Evolutionary conservation across 2,329 filamentous ascomycete species (phyloP), one percentile per base, ranked within the genome.

Genomic region (Ilyonectria mors-panacis): DNA sequence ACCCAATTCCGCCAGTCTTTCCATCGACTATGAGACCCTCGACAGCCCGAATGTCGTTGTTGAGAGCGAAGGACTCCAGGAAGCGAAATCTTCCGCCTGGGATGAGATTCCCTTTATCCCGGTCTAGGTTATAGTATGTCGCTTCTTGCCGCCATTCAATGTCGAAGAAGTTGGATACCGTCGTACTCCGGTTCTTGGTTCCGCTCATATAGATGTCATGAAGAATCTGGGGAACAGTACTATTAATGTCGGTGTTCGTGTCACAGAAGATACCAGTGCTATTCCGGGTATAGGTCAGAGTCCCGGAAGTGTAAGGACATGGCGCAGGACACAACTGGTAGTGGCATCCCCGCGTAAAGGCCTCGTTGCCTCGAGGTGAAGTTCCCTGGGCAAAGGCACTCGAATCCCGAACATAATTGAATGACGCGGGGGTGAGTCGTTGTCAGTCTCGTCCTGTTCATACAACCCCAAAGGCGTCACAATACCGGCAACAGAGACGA

Each of bases 401-500:
- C 0, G 62, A 57, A 54, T 85, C 84, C 10, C 66, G 54, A 4
- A 78, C 63, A 59, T 85, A 85, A 21, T 74, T 30, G 63, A 86
- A 85, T 4, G 59, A 42, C 23, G 42, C 55, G 19, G 37, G 23
- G 1, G 19, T 48, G 8, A 35, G 47, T 68, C 58, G 8, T 19
- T 56, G 45, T 53, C 61, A 15, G 42, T 47, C 10, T 70, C 65
- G 2, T 74, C 63, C 5, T 76, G 71, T n/a, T 85, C 80, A 53
- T 82, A 82, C 0, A 86, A 74, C 2, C 84, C 84, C 5, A 86
- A 73, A 0, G 84, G 84, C 0, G 84, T 85, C 3, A 85, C 74
- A 6, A 86, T 77, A n/a, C 82, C 80, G 2, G 84, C 79, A 15
- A 85, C 64, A 0, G 81, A 77, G 4, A 82, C 74, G 10, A 84